Conservation (phyloP, 345 rosid genomes). For the Euphorbia lathyris region DNA sequence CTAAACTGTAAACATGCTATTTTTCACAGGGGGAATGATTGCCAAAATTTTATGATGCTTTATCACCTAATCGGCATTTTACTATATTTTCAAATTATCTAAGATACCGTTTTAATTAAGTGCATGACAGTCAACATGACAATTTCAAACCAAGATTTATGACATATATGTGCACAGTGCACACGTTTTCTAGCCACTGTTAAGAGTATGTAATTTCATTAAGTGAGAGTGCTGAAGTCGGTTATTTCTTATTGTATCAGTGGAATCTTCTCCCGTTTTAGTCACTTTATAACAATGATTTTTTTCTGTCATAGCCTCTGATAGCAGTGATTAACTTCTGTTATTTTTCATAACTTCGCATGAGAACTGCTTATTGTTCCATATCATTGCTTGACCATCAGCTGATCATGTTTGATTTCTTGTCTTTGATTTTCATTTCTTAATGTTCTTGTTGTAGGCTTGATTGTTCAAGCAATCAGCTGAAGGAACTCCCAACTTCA, state of each 20-base stretch:
- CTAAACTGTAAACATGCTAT: neutral
- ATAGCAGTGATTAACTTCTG: neutral
- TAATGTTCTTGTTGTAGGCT: constrained; percentile 47
- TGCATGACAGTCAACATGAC: neutral
- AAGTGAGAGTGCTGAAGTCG: neutral
- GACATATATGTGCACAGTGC: neutral
- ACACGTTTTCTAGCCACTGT: neutral
- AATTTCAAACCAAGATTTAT: neutral
- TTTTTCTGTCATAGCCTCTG: neutral
- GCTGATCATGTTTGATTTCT: neutral
- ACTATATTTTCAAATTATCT: neutral
- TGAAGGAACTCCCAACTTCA: constrained; percentile 69
- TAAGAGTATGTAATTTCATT: neutral
- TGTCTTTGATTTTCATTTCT: constrained; percentile 16
- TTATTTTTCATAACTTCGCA: neutral
- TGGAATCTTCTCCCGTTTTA: neutral
- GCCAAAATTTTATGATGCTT: neutral
- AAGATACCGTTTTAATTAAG: neutral
- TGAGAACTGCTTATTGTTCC: neutral
- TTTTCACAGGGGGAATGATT: neutral
- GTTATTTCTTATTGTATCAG: neutral
- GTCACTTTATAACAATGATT: neutral
- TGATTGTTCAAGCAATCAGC: constrained; percentile 79
- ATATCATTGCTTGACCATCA: neutral
- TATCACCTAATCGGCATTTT: neutral